A percentile compares a stretch with the other conserved stretches of the same genome.
phyloP scores from a whole-genome alignment of 495 filamentous ascomycete genomes.

The Chaetomidium leptoderma region DNA sequence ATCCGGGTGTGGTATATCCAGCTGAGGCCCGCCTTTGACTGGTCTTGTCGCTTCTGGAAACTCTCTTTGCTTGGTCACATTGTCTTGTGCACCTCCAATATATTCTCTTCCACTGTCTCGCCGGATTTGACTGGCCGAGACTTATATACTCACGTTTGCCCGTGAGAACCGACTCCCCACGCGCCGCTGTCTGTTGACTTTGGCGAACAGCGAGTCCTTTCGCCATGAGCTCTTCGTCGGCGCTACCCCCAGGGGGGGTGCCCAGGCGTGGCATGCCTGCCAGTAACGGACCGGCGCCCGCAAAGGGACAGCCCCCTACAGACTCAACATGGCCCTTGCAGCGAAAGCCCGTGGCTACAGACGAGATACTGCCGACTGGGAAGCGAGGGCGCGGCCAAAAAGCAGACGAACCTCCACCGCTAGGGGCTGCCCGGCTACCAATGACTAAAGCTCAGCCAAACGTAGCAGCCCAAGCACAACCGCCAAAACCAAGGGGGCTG shows the following conservation, averaged over 20 bases:
- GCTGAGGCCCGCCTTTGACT: neutral
- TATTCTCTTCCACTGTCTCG: neutral
- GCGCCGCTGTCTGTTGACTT: neutral
- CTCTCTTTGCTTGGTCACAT: neutral
- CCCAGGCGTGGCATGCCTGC: slow-evolving; percentile 3
- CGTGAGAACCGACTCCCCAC: neutral
- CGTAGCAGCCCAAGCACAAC: neutral
- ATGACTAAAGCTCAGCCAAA: neutral
- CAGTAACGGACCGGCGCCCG: neutral
- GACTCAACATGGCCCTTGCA: slow-evolving; percentile 8
- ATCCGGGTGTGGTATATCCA: slow-evolving; percentile 1
- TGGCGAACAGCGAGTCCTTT: neutral
- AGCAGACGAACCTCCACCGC: neutral
- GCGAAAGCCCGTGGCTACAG: neutral
- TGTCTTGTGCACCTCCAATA: neutral
- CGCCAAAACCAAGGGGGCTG: neutral
- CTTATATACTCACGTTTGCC: neutral
- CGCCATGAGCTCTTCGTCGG: neutral
- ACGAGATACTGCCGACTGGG: neutral
- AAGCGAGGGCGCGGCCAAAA: neutral
- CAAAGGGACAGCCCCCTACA: neutral
- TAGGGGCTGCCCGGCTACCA: neutral
- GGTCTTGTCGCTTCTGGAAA: neutral
- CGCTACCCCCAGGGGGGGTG: neutral
- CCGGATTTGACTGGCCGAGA: neutral